These are phyloP conservation scores for Microbotryomycetes sp. DNA, from an alignment of 1,284 basidiomycete genomes.

Conservation along the genomic window DNA sequence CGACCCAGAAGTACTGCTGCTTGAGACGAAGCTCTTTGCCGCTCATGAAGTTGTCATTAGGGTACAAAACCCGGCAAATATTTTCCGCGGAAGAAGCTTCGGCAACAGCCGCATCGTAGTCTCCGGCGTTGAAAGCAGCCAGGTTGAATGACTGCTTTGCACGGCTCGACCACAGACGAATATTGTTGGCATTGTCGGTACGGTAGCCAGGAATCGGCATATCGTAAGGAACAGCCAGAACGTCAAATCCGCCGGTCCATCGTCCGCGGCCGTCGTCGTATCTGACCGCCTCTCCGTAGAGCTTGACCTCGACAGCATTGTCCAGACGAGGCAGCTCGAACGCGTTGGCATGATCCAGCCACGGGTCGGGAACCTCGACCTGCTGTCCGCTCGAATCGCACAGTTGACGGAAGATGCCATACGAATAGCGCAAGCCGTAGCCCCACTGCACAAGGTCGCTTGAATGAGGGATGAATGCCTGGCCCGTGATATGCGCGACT, in stretches of 20 bases:
- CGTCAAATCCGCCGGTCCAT: slow-evolving; percentile 84
- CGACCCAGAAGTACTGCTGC: slow-evolving; percentile 69
- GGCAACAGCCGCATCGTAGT: slow-evolving; percentile 66
- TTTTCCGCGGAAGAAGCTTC: slow-evolving; percentile 78
- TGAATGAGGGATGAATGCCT: too few relatives aligned
- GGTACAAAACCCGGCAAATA: slow-evolving; percentile 59
- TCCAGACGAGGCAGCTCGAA: slow-evolving; percentile 77
- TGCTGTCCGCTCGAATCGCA: slow-evolving; percentile 67
- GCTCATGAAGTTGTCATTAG: slow-evolving; percentile 47
- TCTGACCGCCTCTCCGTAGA: slow-evolving; percentile 73
- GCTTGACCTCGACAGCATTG: slow-evolving; percentile 64
- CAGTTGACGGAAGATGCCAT: slow-evolving; percentile 74
- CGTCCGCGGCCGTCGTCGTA: slow-evolving; percentile 53
- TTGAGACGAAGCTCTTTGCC: slow-evolving; percentile 87
- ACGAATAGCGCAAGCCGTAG: slow-evolving; percentile 63
- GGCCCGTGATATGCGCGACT: background rate
- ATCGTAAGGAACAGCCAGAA: slow-evolving; percentile 81
- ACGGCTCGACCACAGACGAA: slow-evolving; percentile 72
- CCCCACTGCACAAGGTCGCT: slow-evolving; percentile 14
- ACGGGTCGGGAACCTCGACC: slow-evolving; percentile 62
- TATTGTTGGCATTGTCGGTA: slow-evolving; percentile 47
- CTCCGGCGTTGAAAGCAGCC: slow-evolving; percentile 75
- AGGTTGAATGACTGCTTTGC: slow-evolving; percentile 87
- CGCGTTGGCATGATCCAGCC: slow-evolving; percentile 50
- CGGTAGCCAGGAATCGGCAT: slow-evolving; percentile 69